Evolutionary conservation across 148 eudicot genomes (phyloP), one percentile per base, ranked within the genome.

Genomic region (Talinum fruticosum): DNA sequence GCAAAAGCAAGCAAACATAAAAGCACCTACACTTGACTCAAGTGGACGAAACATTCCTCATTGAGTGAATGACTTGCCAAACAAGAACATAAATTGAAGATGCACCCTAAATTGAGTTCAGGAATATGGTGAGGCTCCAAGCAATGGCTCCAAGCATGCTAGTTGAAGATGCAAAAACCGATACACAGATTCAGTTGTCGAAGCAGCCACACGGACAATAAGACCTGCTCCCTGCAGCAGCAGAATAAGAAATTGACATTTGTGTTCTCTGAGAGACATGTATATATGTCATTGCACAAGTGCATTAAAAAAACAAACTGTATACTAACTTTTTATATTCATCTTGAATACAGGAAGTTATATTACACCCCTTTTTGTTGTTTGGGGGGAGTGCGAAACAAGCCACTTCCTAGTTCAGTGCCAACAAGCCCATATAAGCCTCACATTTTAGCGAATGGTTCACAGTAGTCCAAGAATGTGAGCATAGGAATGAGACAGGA

Each of bases 101-200:
- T n/a, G n/a, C n/a, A n/a, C n/a, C 64, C 28, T 28, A 8, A 2
- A 23, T 24, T 23, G 32, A n/a, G 66, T 61, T 80, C 68, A 85
- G 32, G 69, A 69, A 82, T 93, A 93, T 65, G 96, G 98, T 13
- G 88, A 57, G 23, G 76, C 87, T 69, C 98, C 98, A 73, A 93
- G 85, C 72, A 89, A 51, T n/a, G 90, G 81, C 84, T 91, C 96
- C 75, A 91, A 66, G 83, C 88, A 73, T 23, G 86, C 80, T 82
- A 93, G 82, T 54, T 93, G 91, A 77, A 82, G 83, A 51, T 83
- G 92, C 75, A 93, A 72, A 79, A 93, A 93, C 78, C 68, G 90
- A 82, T 93, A 88, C 34, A 93, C 91, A 51, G 93, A 80, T 83
- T 93, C 98, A 51, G 96, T 93, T 28, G 96, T 87, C 78, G 35